These are phyloP conservation scores for Astrothelium macrocarpum DNA, from an alignment of 495 filamentous ascomycete genomes.

Conservation along the genomic window DNA sequence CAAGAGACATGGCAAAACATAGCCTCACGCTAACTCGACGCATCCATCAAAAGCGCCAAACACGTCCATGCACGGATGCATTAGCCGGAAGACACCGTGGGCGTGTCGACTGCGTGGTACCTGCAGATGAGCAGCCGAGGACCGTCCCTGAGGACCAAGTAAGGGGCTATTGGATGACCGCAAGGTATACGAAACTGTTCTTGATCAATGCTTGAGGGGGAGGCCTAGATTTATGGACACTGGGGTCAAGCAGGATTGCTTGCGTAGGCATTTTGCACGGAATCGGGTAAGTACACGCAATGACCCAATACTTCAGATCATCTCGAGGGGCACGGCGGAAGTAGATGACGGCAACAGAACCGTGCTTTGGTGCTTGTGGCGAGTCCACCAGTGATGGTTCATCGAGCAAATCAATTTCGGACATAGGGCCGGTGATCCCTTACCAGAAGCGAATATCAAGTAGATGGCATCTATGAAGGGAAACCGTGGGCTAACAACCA, in stretches of 20 bases:
- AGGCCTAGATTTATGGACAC: not conserved
- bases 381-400: not conserved
- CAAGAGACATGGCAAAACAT: not conserved
- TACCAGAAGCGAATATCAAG: not conserved
- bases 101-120: not conserved
- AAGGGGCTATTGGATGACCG: constrained; percentile 8
- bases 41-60: not conserved
- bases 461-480: not conserved
- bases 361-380: too few species aligned
- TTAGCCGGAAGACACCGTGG: constrained; percentile 15
- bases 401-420: not conserved
- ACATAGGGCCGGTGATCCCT: not conserved
- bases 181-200: too few species aligned
- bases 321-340: too few species aligned
- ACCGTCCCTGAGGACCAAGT: not conserved
- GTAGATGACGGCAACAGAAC: too few species aligned
- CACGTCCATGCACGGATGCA: constrained; percentile 2
- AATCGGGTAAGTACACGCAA: too few species aligned
- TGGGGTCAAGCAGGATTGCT: too few species aligned
- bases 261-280: not conserved
- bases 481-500: not conserved
- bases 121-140: not conserved
- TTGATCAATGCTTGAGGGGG: too few species aligned
- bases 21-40: not conserved
- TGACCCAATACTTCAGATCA: too few species aligned